These are phyloP conservation scores for Arthonia radiata DNA, from an alignment of 495 filamentous ascomycete species.

Conservation along the genomic window DNA sequence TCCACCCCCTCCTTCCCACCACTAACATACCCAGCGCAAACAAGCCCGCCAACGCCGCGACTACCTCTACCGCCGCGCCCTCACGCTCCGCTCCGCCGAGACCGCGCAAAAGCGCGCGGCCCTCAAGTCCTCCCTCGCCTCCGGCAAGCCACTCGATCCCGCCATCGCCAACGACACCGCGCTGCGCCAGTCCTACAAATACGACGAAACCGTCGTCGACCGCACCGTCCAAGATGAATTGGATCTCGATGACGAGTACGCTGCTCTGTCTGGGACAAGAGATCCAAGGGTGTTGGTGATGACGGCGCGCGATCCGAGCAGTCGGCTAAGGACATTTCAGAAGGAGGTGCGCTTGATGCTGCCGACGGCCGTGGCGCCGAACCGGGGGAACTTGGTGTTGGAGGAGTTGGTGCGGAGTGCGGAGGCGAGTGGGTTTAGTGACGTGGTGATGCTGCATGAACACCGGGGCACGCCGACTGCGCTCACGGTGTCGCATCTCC, in stretches of 20 bases:
- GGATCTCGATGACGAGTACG: slow-evolving; percentile 90
- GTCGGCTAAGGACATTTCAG: slow-evolving; percentile 64
- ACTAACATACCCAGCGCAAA: too few species aligned
- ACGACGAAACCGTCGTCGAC: slow-evolving; percentile 54
- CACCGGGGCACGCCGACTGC: slow-evolving; percentile 85
- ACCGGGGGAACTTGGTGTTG: slow-evolving; percentile 73
- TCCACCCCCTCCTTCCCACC: too few species aligned
- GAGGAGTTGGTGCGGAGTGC: slow-evolving; percentile 64
- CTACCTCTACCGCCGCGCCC: slow-evolving; percentile 68
- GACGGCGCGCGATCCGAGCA: slow-evolving; percentile 68
- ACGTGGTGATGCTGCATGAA: slow-evolving; percentile 77
- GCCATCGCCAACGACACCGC: slow-evolving; percentile 72
- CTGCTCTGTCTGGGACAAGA: slow-evolving; percentile 56
- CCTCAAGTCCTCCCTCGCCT: slow-evolving; percentile 62
- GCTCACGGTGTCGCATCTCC: slow-evolving; percentile 71
- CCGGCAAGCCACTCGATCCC: slow-evolving; percentile 62
- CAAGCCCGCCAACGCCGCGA: slow-evolving; percentile 74
- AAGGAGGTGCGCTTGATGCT: slow-evolving; percentile 87
- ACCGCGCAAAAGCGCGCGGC: slow-evolving; percentile 74
- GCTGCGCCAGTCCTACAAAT: slow-evolving; percentile 75
- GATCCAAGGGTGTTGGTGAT: slow-evolving; percentile 82
- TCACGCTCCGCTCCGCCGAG: slow-evolving; percentile 72
- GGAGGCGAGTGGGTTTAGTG: slow-evolving; percentile 48
- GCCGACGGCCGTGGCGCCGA: slow-evolving; percentile 72
- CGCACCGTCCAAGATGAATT: slow-evolving; percentile 34